Conservation (phyloP, 2,329 filamentous ascomycete genomes). For the Myriosclerotinia duriaeana region DNA sequence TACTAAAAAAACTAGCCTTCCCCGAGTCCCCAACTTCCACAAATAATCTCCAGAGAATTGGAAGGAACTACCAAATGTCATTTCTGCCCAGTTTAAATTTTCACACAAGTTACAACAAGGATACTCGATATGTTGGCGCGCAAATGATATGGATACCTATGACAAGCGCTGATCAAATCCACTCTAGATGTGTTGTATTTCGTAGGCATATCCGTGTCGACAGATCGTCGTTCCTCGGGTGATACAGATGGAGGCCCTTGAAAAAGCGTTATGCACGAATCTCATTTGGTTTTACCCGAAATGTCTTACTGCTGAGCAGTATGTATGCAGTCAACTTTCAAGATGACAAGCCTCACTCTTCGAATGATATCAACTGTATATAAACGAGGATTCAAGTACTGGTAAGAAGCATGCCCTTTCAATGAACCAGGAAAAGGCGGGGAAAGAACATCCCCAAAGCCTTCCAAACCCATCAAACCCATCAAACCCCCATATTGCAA, state of each 20-base stretch:
- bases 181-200: slow-evolving; percentile 1
- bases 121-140: not conserved
- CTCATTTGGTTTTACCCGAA: not conserved
- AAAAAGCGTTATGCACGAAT: not conserved
- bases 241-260: not conserved
- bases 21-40: slow-evolving; percentile 16
- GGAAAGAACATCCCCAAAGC: slow-evolving; percentile 9
- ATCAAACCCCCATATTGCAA: slow-evolving; percentile 8
- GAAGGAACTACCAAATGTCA: slow-evolving; percentile 16
- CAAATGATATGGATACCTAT: slow-evolving; percentile 2
- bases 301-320: not conserved
- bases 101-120: not conserved
- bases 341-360: not conserved
- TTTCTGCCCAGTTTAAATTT: slow-evolving; percentile 7
- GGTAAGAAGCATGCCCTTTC: not conserved
- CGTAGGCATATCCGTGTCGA: not conserved
- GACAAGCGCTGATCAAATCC: slow-evolving; percentile 15
- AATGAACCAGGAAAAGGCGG: not conserved
- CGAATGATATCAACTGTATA: not conserved
- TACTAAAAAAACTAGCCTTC: not conserved
- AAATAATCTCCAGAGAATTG: slow-evolving; percentile 1
- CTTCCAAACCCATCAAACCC: not conserved
- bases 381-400: not conserved
- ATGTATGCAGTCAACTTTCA: not conserved
- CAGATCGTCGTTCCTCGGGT: not conserved